These are phyloP conservation scores for Smithsoniella earleae DNA, from an alignment of 163 green algal genomes.

Conservation along the genomic window DNA sequence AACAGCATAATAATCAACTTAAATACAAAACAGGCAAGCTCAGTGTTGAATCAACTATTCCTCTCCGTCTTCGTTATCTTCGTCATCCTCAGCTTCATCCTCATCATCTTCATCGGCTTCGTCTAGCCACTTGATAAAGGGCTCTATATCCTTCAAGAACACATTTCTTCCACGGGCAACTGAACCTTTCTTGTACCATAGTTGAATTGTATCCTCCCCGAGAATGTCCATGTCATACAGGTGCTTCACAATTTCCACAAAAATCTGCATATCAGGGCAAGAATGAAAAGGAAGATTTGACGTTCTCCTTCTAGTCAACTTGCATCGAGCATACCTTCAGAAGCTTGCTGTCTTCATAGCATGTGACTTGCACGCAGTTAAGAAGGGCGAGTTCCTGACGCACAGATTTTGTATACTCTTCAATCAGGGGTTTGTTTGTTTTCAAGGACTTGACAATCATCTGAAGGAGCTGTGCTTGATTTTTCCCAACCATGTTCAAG, in stretches of 20 bases:
- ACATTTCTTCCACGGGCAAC: constrained; percentile 83
- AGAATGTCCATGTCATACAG: constrained; percentile 92
- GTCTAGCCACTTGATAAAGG: constrained; percentile 98
- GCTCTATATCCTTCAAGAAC: constrained; percentile 92
- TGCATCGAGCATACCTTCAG: constrained; percentile 26
- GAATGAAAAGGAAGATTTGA: no score
- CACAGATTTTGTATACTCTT: constrained; percentile 53
- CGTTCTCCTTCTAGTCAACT: no score
- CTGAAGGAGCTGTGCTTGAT: constrained; percentile 72
- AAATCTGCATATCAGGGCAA: constrained; percentile 81
- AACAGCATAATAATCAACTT: no score
- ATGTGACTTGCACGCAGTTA: constrained; percentile 28
- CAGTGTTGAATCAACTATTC: no score
- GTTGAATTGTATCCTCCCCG: constrained; percentile 76
- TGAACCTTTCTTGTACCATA: constrained; percentile 85
- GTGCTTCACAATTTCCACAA: constrained; percentile 80
- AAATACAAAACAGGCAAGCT: no score
- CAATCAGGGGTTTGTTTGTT: constrained; percentile 69
- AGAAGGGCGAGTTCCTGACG: constrained; percentile 80
- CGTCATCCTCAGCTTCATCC: constrained; percentile 52
- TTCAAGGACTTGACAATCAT: constrained; percentile 67
- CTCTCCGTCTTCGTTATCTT: no score
- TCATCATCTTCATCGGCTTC: constrained; percentile 91
- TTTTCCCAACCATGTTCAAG: constrained; percentile 77
- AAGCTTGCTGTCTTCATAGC: constrained; percentile 29